A percentile compares a stretch with the other conserved stretches of the same genome.
phyloP scores from a whole-genome alignment of 2,329 filamentous ascomycete genomes.

The Cercospora janseana region DNA sequence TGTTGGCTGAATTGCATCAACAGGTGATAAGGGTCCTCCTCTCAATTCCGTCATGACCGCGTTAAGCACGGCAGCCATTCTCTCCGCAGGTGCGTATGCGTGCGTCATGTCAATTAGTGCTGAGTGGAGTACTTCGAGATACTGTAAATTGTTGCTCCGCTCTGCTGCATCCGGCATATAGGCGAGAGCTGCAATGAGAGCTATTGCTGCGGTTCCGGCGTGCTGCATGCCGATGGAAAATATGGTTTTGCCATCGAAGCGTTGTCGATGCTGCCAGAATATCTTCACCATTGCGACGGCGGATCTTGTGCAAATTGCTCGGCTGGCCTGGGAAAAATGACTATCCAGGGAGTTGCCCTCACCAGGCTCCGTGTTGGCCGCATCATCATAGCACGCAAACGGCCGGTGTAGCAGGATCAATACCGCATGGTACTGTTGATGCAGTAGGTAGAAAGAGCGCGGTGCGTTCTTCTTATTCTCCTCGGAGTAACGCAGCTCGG shows the following conservation, averaged over 20 bases:
- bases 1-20: conserved; percentile 17
- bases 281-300: conserved; percentile 28
- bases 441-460: conserved; percentile 29
- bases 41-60: conserved; percentile 30
- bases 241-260: conserved; percentile 30
- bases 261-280: conserved; percentile 31
- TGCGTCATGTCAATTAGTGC: conserved; percentile 30
- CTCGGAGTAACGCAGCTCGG: conserved; percentile 30
- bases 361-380: conserved; percentile 15
- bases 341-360: conserved; percentile 28
- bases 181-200: conserved; percentile 30
- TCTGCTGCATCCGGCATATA: conserved; percentile 28
- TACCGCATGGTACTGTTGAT: conserved; percentile 31
- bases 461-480: conserved; percentile 28
- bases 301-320: conserved; percentile 31
- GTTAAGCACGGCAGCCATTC: conserved; percentile 29
- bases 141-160: conserved; percentile 30
- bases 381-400: conserved; percentile 30
- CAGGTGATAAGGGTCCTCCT: conserved; percentile 28
- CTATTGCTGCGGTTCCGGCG: conserved; percentile 29
- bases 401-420: conserved; percentile 31
- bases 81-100: conserved; percentile 28
- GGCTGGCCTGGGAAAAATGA: conserved; percentile 29
- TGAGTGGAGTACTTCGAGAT: conserved; percentile 30
- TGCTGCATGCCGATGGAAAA: conserved; percentile 32